phyloP scores from a whole-genome alignment of 2,329 filamentous ascomycete genomes.

The Simplicillium sp. region DNA sequence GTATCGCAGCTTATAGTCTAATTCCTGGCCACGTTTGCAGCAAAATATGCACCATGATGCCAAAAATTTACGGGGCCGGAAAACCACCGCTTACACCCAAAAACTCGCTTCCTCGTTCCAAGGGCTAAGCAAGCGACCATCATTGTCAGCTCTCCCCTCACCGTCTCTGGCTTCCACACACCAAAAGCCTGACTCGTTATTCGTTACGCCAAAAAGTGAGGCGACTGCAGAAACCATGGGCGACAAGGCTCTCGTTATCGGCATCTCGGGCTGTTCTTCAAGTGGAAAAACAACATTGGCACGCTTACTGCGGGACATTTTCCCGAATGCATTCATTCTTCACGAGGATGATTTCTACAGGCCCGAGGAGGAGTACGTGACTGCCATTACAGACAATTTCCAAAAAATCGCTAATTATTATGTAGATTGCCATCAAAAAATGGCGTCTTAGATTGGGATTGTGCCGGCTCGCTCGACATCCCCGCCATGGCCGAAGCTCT shows the following conservation, averaged over 20 bases:
- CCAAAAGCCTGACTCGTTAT: no score
- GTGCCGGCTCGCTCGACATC: constrained; percentile 67
- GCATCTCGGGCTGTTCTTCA: constrained; percentile 81
- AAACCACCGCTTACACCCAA: no score
- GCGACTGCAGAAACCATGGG: constrained; percentile 15
- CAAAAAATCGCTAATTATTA: not conserved
- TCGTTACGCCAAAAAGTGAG: no score
- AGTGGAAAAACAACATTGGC: constrained; percentile 94
- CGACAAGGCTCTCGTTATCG: constrained; percentile 54
- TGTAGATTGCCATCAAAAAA: constrained; percentile 45
- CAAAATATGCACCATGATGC: no score
- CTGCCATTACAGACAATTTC: not conserved
- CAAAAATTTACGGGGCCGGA: no score
- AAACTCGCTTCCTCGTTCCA: no score
- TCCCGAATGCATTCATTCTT: constrained; percentile 70
- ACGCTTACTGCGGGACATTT: constrained; percentile 72
- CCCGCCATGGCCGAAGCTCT: constrained; percentile 58
- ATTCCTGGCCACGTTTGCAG: no score
- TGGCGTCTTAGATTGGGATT: constrained; percentile 84
- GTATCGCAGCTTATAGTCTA: no score
- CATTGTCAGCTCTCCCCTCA: no score
- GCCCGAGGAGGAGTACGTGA: constrained; percentile 58
- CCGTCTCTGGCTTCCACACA: no score
- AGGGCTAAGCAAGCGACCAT: no score
- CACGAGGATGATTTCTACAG: constrained; percentile 97